phyloP scores from a whole-genome alignment of 306 rosid genomes.

The Citrullus mucosospermus region DNA sequence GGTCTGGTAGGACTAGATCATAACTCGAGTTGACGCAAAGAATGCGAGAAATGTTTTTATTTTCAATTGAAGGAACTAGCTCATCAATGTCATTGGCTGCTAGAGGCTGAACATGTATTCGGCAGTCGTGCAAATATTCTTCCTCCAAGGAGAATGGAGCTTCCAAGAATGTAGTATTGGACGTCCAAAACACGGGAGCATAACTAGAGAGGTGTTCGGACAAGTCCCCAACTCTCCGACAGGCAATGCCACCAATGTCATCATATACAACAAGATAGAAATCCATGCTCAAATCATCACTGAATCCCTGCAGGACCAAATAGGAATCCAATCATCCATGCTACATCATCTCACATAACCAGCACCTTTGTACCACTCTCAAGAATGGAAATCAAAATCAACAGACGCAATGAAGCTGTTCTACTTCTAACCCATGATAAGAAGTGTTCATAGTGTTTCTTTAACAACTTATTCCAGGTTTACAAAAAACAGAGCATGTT shows the following conservation, averaged over 20 bases:
- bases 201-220: slow-evolving; percentile 24
- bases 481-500: neutral
- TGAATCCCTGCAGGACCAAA: slow-evolving; percentile 62
- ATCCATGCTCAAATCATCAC: slow-evolving; percentile 59
- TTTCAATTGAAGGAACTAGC: slow-evolving; percentile 21
- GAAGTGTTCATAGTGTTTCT: neutral
- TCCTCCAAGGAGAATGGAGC: slow-evolving; percentile 65
- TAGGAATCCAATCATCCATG: neutral
- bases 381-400: neutral
- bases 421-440: neutral
- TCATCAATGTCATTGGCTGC: slow-evolving; percentile 24
- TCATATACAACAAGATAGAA: slow-evolving; percentile 80
- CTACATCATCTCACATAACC: neutral
- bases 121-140: slow-evolving; percentile 41
- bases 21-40: slow-evolving; percentile 60
- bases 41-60: slow-evolving; percentile 37
- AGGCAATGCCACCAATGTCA: slow-evolving; percentile 74
- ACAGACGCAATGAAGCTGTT: neutral
- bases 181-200: slow-evolving; percentile 62
- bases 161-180: slow-evolving; percentile 38
- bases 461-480: neutral
- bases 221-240: slow-evolving; percentile 61
- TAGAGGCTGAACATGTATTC: slow-evolving; percentile 58
- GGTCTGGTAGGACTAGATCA: slow-evolving; percentile 52
- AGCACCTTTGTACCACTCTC: neutral